Conservation (phyloP, 1,139 yeast species). For the Zygoascus sp. region DNA sequence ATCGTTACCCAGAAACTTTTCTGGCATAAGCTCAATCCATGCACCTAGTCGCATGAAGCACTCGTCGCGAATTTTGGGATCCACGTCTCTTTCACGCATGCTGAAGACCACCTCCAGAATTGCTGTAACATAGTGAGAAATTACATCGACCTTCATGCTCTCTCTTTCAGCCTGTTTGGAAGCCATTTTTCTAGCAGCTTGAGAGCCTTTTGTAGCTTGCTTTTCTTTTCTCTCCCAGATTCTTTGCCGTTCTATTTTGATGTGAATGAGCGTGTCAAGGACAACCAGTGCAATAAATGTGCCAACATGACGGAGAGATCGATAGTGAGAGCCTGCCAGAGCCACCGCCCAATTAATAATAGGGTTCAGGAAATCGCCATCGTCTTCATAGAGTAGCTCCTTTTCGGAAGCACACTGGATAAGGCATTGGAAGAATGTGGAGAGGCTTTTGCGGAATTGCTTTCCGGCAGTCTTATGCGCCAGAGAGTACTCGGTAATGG, state of each 20-base stretch:
- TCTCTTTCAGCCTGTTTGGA: conserved; percentile 16
- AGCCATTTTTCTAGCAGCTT: conserved; percentile 2
- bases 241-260: conserved; percentile 29
- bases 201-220: conserved; percentile 5
- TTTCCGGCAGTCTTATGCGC: conserved; percentile 52
- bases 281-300: conserved; percentile 57
- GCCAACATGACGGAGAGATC: conserved; percentile 69
- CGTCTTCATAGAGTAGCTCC: conserved; percentile 51
- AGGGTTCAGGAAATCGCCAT: conserved; percentile 50
- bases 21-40: conserved; percentile 72
- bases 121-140: conserved; percentile 49
- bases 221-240: conserved; percentile 14
- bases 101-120: conserved; percentile 63
- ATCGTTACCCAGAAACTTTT: conserved; percentile 61
- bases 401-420: conserved; percentile 56
- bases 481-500: conserved; percentile 67
- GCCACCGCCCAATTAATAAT: conserved; percentile 73
- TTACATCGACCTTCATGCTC: conserved; percentile 27
- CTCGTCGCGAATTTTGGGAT: conserved; percentile 63
- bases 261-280: conserved; percentile 55
- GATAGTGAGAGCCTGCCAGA: conserved; percentile 60
- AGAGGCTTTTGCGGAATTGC: conserved; percentile 50
- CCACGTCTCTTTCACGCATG: conserved; percentile 78
- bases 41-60: conserved; percentile 58
- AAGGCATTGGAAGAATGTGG: conserved; percentile 52